These are phyloP conservation scores for Trypanosoma boissoni DNA, from an alignment of 208 protist genomes.

Conservation along the genomic window DNA sequence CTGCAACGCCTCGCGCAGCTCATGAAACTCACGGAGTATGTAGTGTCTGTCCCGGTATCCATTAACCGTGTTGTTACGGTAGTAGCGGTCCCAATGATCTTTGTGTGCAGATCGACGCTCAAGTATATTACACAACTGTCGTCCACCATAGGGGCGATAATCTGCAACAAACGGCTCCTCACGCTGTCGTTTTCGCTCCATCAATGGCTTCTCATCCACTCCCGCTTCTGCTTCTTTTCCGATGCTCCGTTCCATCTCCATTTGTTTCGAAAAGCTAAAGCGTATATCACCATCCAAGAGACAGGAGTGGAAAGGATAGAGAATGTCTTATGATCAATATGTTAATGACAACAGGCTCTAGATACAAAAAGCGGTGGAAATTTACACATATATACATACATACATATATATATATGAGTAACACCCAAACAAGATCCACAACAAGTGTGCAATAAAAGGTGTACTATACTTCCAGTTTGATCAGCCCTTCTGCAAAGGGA, in stretches of 20 bases:
- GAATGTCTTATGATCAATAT: no score
- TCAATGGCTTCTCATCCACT: background rate
- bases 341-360: no score
- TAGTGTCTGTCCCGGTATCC: conserved; percentile 91
- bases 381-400: background rate
- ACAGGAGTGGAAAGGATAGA: no score
- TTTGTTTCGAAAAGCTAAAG: no score
- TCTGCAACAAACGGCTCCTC: conserved; percentile 66
- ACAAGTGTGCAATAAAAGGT: background rate
- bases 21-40: conserved; percentile 79
- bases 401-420: no score
- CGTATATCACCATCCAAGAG: no score
- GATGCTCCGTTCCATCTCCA: background rate
- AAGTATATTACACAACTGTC: conserved; percentile 32
- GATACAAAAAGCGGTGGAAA: no score
- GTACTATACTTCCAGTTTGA: conserved; percentile 25
- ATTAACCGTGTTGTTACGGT: conserved; percentile 88
- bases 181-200: conserved; percentile 22
- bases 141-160: conserved; percentile 75
- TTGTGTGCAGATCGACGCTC: conserved; percentile 33
- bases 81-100: conserved; percentile 84
- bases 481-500: conserved; percentile 72
- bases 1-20: conserved; percentile 47
- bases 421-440: background rate
- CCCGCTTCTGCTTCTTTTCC: background rate